These are phyloP conservation scores for Escovopsis sp. DNA, from an alignment of 2,329 filamentous ascomycete genomes.

Conservation along the genomic window DNA sequence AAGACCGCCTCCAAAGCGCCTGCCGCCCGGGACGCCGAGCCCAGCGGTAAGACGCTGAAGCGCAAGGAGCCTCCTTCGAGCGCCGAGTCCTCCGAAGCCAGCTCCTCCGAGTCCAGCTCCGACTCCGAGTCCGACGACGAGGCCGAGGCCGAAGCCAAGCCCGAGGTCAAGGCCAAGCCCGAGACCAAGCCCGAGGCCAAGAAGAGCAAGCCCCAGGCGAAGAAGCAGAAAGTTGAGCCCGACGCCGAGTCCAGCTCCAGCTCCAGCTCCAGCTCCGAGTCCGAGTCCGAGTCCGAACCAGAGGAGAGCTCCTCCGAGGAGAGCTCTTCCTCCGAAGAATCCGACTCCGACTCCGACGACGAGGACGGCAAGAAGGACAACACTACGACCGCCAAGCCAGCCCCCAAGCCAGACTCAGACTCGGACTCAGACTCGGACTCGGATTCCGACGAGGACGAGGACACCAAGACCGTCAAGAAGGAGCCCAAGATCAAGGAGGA, in stretches of 20 bases:
- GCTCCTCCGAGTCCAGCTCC: conserved; percentile 23
- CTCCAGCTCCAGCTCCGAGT: conserved; percentile 10
- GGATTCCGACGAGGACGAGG: conserved; percentile 15
- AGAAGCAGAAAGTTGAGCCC: conserved; percentile 33
- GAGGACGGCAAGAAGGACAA: conserved; percentile 18
- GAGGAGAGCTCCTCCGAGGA: conserved; percentile 4
- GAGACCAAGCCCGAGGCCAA: background rate
- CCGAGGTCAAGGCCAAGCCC: too few species aligned
- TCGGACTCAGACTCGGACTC: conserved; percentile 15
- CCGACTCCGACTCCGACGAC: conserved; percentile 24
- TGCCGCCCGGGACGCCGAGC: conserved; percentile 9
- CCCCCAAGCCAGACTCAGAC: conserved; percentile 29
- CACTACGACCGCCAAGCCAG: conserved; percentile 19
- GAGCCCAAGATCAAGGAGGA: background rate
- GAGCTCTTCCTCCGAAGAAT: conserved; percentile 16
- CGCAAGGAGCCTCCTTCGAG: conserved; percentile 23
- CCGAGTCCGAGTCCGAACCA: conserved; percentile 16
- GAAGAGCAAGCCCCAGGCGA: conserved; percentile 29
- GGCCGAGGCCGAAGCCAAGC: too few species aligned
- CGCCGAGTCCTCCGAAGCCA: conserved; percentile 14
- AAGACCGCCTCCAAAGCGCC: conserved; percentile 6
- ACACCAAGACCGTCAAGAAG: conserved; percentile 6
- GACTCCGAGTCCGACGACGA: conserved; percentile 20
- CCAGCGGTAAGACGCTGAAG: conserved; percentile 20
- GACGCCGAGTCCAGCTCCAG: conserved; percentile 6